A percentile compares a stretch with the other conserved stretches of the same genome.
Conservation (phyloP, 306 rosid genomes). For the Macrotyloma uniflorum region DNA sequence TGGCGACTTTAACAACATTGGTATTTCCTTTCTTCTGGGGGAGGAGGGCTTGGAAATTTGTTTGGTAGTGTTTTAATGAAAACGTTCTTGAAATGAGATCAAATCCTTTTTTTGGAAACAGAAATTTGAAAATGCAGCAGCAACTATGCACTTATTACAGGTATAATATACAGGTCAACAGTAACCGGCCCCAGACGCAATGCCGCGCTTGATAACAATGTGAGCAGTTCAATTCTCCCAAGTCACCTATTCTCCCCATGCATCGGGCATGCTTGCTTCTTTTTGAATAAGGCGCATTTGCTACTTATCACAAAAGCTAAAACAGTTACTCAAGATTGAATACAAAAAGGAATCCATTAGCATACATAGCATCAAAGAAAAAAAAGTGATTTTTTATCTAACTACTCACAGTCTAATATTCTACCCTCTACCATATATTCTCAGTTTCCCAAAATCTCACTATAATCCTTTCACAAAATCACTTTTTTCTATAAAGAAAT, state of each 20-base stretch:
- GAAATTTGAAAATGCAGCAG: neutral
- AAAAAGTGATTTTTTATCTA: neutral
- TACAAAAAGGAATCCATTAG: neutral
- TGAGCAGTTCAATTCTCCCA: neutral
- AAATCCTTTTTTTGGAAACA: neutral
- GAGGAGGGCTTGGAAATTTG: neutral
- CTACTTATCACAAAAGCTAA: neutral
- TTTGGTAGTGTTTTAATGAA: neutral
- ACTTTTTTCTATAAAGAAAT: neutral
- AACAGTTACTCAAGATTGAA: neutral
- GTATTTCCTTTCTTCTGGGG: neutral
- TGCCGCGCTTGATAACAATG: neutral
- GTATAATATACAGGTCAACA: slow-evolving; percentile 9
- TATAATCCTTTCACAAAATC: neutral
- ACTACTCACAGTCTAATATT: neutral
- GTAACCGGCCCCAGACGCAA: neutral
- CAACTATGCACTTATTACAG: neutral
- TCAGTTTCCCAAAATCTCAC: neutral
- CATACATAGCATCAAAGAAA: neutral
- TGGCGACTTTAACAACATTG: neutral
- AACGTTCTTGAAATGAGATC: neutral
- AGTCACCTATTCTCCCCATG: neutral
- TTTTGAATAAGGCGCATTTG: neutral
- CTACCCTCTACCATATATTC: neutral
- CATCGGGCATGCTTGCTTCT: neutral